Conservation (phyloP, 306 rosid species). For the Acacia melanoxylon region DNA sequence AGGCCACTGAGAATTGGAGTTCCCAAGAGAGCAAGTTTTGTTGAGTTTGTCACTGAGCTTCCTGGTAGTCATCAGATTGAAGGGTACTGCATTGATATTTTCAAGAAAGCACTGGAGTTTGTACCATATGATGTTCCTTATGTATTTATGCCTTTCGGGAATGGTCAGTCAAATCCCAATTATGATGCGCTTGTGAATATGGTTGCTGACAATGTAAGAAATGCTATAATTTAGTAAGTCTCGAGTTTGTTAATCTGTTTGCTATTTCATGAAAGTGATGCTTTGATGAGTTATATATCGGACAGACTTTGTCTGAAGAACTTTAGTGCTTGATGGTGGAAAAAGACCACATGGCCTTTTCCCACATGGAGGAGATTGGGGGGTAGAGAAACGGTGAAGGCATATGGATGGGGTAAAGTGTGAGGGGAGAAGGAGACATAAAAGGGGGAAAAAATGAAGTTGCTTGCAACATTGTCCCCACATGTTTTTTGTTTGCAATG, state of each 20-base stretch:
- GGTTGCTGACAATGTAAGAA: slow-evolving; percentile 60
- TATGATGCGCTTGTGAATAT: slow-evolving; percentile 67
- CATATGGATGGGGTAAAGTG: neutral
- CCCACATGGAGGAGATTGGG: no score
- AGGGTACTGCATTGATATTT: slow-evolving; percentile 85
- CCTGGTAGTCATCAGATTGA: slow-evolving; percentile 41
- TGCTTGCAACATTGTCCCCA: neutral
- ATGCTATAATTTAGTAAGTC: neutral
- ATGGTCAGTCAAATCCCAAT: slow-evolving; percentile 74
- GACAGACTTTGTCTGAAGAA: slow-evolving; percentile 12
- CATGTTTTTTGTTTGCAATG: slow-evolving; percentile 3
- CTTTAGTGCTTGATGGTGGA: neutral
- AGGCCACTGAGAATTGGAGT: slow-evolving; percentile 86
- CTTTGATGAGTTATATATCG: slow-evolving; percentile 15
- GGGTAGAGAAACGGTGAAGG: neutral
- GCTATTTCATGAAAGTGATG: slow-evolving; percentile 19
- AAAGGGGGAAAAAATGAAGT: neutral
- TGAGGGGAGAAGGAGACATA: slow-evolving; percentile 3
- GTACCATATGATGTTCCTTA: slow-evolving; percentile 81
- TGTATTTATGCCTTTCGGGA: slow-evolving; percentile 67
- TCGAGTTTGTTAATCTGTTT: slow-evolving; percentile 16
- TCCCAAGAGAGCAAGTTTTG: slow-evolving; percentile 83
- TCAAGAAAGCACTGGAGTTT: slow-evolving; percentile 60
- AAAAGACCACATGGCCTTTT: slow-evolving; percentile 2
- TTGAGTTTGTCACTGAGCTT: slow-evolving; percentile 72